Percentiles rank a stretch among this genome's conserved stretches.
Conservation (phyloP, 768 basidiomycete species). For the Lactarius deliciosus region DNA sequence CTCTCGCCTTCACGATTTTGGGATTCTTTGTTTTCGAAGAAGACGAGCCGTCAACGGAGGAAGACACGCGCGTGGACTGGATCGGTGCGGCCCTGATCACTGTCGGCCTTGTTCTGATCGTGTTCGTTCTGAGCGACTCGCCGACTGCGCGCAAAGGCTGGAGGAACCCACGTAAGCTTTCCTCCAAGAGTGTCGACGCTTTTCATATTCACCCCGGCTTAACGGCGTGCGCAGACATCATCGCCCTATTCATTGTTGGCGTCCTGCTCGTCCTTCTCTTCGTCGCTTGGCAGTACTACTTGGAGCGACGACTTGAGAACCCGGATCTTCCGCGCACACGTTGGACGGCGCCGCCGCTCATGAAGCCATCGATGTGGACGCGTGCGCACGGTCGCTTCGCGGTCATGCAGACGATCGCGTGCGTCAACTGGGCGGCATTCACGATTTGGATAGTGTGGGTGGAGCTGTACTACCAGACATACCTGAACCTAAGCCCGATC, state of each 20-base stretch:
- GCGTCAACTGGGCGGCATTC: constrained; percentile 63
- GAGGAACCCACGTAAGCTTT: constrained; percentile 52
- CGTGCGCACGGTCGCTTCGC: constrained; percentile 63
- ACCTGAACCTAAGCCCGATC: constrained; percentile 52
- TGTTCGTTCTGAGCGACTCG: constrained; percentile 73
- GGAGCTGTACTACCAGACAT: constrained; percentile 76
- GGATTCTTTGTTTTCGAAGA: constrained; percentile 59
- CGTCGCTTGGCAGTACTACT: constrained; percentile 61
- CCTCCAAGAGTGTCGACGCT: no score
- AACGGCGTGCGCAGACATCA: constrained; percentile 55
- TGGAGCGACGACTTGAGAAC: constrained; percentile 44
- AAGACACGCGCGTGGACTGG: constrained; percentile 64
- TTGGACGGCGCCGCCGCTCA: constrained; percentile 57
- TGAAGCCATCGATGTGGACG: constrained; percentile 61
- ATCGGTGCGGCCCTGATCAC: constrained; percentile 68
- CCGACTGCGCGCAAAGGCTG: constrained; percentile 58
- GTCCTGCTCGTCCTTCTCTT: constrained; percentile 56
- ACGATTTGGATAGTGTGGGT: constrained; percentile 53
- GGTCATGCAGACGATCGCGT: constrained; percentile 59
- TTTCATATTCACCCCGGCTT: neutral
- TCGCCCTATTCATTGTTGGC: constrained; percentile 63
- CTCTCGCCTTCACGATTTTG: constrained; percentile 49
- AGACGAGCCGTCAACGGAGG: constrained; percentile 44
- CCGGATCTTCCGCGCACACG: constrained; percentile 18
- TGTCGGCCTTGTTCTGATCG: constrained; percentile 62